Percentiles rank a stretch among this genome's conserved stretches.
Conservation (phyloP, 2,329 filamentous ascomycete genomes). For the Fusarium nodosum region DNA sequence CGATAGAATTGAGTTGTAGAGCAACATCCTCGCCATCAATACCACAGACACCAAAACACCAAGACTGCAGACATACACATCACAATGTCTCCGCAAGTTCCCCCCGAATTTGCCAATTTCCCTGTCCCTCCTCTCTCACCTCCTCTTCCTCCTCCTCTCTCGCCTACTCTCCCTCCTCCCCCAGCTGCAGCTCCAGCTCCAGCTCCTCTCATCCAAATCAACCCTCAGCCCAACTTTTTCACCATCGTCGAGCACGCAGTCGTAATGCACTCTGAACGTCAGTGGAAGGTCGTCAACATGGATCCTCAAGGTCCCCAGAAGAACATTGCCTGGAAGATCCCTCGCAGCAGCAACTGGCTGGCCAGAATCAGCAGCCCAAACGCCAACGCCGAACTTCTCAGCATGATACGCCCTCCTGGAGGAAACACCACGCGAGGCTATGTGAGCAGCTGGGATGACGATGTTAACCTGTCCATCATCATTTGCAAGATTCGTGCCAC, state of each 20-base stretch:
- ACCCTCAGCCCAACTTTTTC: background rate
- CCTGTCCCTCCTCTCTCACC: background rate
- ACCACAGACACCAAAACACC: background rate
- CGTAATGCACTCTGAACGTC: background rate
- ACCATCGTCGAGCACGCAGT: background rate
- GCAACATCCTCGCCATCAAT: background rate
- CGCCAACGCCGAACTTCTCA: background rate
- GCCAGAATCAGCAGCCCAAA: background rate
- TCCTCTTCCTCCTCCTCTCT: background rate
- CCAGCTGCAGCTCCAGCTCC: background rate
- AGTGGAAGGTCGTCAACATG: constrained; percentile 3
- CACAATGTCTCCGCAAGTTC: background rate
- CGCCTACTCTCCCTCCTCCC: background rate
- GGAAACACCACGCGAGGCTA: background rate
- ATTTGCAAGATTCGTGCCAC: background rate
- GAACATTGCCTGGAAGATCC: background rate
- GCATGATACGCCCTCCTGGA: background rate
- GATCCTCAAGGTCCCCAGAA: background rate
- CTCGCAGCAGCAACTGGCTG: background rate
- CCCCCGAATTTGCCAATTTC: background rate
- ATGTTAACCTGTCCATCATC: background rate
- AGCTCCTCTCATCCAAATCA: background rate
- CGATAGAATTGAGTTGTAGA: background rate
- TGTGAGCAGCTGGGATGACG: background rate
- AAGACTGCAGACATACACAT: background rate